Base-by-base conservation (phyloP, 306 rosid genomes). In the Cucumis hystrix region DNA sequence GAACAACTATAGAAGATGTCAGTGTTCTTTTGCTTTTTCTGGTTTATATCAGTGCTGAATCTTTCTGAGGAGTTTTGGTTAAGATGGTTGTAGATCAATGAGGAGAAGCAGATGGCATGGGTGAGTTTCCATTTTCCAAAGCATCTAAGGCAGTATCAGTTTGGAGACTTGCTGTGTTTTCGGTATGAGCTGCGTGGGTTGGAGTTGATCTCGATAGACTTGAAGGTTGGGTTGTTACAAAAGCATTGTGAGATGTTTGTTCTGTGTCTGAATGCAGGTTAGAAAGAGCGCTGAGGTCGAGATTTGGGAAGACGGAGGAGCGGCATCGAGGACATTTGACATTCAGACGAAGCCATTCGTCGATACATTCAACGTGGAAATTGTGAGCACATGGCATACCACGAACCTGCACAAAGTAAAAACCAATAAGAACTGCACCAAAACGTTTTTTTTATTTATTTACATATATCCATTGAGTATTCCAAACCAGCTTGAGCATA, bases 261-360 rank as follows among this genome's bases (percentile, higher is more conserved):
- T 95, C 99, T 11, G 99, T 83, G 33, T 95, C 97, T 10, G 93
- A 62, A 35, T 83, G 99, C 58, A 95, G 96, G 87, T 85, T 92
- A 68, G 97, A 95, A 69, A 95, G 81, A 56, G 99, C 99, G 83
- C 97, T 95, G 58, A 92, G 97, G 86, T 95, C 99, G 23, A 95
- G 99, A 87, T 95, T 95, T 56, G 99, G 99, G 84, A 95, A 92
- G 80, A 91, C 97, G 7, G 97, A 95, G 86, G 97, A 95, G 63
- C 99, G 97, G 80, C 99, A 95, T 23, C 99, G 92, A 56, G 99
- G 99, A 81, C 99, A 95, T 87, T 95, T 92, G 76, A 95, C 97
- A 71, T 95, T 95, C 82, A 92, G 85, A 61, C 99, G 91, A 80
- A 95, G 99, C 99, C 99, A 95, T 87, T 95, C 92, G 59, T 95